These are phyloP conservation scores for Capronia coronata DNA, from an alignment of 2,329 filamentous ascomycete genomes.

Conservation along the genomic window DNA sequence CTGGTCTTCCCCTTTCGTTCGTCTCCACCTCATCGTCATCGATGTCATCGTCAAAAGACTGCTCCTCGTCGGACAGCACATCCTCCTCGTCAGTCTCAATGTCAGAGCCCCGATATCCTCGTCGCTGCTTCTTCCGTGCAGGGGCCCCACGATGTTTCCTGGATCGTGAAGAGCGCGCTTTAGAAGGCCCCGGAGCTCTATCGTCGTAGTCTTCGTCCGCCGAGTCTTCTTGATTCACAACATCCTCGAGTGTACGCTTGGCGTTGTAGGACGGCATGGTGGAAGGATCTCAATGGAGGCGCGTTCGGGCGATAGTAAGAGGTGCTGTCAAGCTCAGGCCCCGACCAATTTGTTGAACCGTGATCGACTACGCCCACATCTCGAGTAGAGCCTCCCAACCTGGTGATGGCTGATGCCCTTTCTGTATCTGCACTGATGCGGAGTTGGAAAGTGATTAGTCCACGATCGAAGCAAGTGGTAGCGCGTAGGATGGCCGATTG, in stretches of 20 bases:
- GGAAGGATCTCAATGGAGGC: not conserved
- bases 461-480: not conserved
- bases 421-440: not conserved
- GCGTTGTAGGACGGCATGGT: constrained; percentile 11
- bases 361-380: not conserved
- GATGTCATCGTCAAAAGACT: constrained; percentile 41
- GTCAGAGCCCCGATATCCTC: constrained; percentile 34
- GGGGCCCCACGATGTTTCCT: constrained; percentile 32
- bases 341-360: not conserved
- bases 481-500: not conserved
- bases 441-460: not conserved
- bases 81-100: constrained; percentile 44
- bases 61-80: constrained; percentile 39
- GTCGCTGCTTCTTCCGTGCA: constrained; percentile 33
- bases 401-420: not conserved
- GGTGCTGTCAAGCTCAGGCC: not conserved
- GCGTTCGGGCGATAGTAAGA: not conserved
- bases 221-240: constrained; percentile 40
- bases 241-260: constrained; percentile 41
- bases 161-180: constrained; percentile 33
- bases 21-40: constrained; percentile 43
- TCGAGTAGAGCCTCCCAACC: not conserved
- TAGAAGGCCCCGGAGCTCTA: constrained; percentile 31
- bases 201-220: constrained; percentile 43
- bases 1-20: constrained; percentile 52